A percentile compares a stretch with the other conserved stretches of the same genome.
phyloP scores from a whole-genome alignment of 2,329 filamentous ascomycete species.

The Geosmithia flava region DNA sequence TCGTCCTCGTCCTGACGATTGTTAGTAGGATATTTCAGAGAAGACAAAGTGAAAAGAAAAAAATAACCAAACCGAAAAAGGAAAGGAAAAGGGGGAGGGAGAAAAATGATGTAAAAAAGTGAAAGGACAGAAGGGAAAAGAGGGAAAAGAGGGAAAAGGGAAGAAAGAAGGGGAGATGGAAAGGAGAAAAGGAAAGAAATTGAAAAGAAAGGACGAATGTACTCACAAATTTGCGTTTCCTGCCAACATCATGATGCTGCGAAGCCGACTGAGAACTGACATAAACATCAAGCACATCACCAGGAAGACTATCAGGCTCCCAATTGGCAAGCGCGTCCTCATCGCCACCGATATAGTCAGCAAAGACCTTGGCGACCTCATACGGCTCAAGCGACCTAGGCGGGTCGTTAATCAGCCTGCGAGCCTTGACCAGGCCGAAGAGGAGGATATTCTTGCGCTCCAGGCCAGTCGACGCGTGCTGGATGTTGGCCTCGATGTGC shows the following conservation, averaged over 20 bases:
- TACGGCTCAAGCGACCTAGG: constrained; percentile 28
- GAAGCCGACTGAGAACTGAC: constrained; percentile 20
- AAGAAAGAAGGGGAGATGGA: too few relatives aligned
- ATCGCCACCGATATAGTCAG: constrained; percentile 26
- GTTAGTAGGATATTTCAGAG: neutral
- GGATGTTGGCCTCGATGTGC: constrained; percentile 37
- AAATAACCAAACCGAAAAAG: neutral
- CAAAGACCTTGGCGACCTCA: constrained; percentile 33
- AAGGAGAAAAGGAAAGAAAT: too few relatives aligned
- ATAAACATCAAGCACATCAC: constrained; percentile 23
- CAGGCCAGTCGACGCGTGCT: constrained; percentile 17
- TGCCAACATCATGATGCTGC: constrained; percentile 16
- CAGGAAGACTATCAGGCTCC: constrained; percentile 30
- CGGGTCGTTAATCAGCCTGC: constrained; percentile 25
- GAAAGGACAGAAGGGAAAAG: neutral
- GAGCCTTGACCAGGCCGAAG: constrained; percentile 21
- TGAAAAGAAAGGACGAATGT: too few relatives aligned
- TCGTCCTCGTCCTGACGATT: constrained; percentile 13
- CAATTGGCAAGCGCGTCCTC: constrained; percentile 24
- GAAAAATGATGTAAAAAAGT: too few relatives aligned
- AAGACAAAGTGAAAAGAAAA: neutral
- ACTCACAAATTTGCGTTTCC: constrained; percentile 38
- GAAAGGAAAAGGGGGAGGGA: neutral
- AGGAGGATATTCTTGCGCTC: constrained; percentile 35
- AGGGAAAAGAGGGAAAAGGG: too few relatives aligned